phyloP scores from a whole-genome alignment of 2,329 filamentous ascomycete species.

The Colletotrichum falcatum region DNA sequence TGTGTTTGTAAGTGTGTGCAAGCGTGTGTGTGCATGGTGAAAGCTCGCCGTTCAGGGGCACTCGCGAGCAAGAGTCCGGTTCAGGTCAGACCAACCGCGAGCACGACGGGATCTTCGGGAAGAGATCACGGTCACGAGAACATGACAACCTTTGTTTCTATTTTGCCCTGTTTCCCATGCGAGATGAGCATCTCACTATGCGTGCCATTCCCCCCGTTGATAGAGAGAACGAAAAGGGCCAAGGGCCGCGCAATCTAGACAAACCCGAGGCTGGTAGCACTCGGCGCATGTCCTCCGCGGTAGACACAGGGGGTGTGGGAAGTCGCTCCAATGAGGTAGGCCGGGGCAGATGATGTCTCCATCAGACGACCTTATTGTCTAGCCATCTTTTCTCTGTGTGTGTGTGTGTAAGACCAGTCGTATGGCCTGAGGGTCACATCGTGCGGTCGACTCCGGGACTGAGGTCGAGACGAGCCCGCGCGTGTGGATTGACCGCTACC shows the following conservation, averaged over 20 bases:
- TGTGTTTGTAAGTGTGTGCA: not conserved
- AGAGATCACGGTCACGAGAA: constrained; percentile 28
- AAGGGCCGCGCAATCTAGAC: constrained; percentile 3
- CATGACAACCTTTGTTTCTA: not conserved
- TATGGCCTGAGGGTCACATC: constrained; percentile 35
- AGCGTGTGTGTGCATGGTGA: not conserved
- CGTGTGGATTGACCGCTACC: not conserved
- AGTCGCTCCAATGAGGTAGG: constrained; percentile 38
- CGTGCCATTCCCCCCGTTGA: not conserved
- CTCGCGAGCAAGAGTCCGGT: not conserved
- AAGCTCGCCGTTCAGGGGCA: not conserved
- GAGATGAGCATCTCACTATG: constrained; percentile 31
- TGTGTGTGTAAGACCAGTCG: constrained; percentile 32
- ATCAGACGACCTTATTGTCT: constrained; percentile 22
- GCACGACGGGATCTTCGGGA: constrained; percentile 40
- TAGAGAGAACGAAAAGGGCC: not conserved
- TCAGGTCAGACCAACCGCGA: not conserved
- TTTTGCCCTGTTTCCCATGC: not conserved
- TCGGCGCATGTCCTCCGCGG: constrained; percentile 37
- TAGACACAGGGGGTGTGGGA: constrained; percentile 14
- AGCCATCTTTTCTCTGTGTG: not conserved
- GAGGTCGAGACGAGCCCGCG: constrained; percentile 6
- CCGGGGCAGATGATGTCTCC: constrained; percentile 14
- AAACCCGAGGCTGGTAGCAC: constrained; percentile 31
- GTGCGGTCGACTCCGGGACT: constrained; percentile 19